Evolutionary conservation across 2,329 filamentous ascomycete genomes (phyloP).

Genomic region (Clarireedia hainanense): DNA sequence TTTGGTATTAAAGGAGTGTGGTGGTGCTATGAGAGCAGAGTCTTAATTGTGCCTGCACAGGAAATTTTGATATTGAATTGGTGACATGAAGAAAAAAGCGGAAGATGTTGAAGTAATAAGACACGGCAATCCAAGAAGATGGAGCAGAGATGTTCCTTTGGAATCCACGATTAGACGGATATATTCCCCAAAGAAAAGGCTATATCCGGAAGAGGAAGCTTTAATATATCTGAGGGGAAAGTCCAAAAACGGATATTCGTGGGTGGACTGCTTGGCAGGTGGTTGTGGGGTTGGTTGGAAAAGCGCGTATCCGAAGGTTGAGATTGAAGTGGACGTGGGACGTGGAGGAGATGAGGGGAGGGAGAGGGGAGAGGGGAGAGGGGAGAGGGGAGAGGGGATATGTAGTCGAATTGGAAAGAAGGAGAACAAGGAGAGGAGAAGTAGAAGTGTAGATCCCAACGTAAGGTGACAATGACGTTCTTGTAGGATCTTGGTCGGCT

Average conservation of each 20-base stretch:
- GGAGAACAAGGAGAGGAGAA: background rate
- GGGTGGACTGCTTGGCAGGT: too few species aligned
- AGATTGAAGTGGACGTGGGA: conserved; percentile 1
- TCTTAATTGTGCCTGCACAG: conserved; percentile 23
- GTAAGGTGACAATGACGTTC: background rate
- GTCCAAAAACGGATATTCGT: background rate
- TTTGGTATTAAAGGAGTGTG: conserved; percentile 14
- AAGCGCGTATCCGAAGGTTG: background rate
- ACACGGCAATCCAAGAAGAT: background rate
- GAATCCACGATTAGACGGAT: background rate
- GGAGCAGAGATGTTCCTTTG: background rate
- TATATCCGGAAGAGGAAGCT: background rate
- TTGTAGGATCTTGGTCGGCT: background rate
- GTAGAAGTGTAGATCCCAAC: background rate
- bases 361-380: background rate
- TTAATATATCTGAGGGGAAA: conserved; percentile 5
- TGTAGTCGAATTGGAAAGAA: background rate
- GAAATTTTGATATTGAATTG: background rate
- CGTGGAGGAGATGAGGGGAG: background rate
- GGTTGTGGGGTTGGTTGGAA: background rate
- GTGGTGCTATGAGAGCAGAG: conserved; percentile 5
- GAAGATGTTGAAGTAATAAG: background rate
- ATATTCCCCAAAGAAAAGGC: background rate
- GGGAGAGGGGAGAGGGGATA: background rate
- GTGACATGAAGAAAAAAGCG: conserved; percentile 2